Conservation (phyloP, 768 basidiomycete species). For the Amanita rubescens region DNA sequence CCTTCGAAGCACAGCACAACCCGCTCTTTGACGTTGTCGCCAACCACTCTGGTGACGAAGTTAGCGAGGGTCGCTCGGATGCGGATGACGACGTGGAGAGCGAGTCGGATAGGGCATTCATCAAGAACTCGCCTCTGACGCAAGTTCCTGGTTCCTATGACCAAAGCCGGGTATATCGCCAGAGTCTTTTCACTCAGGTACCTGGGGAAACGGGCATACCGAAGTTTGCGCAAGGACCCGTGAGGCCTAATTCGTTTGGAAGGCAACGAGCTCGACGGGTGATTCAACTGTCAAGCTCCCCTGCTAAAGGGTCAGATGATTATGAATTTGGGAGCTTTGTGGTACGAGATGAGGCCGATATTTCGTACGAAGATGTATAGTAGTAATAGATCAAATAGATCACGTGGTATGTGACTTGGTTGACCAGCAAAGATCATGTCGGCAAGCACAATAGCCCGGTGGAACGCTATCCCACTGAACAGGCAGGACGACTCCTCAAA, state of each 20-base stretch:
- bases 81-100: constrained; percentile 49
- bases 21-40: constrained; percentile 63
- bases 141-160: constrained; percentile 69
- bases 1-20: constrained; percentile 18
- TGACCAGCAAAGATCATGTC: constrained; percentile 40
- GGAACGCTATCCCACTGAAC: constrained; percentile 61
- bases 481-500: constrained; percentile 35
- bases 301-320: constrained; percentile 48
- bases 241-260: constrained; percentile 37
- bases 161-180: constrained; percentile 61
- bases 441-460: constrained; percentile 53
- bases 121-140: constrained; percentile 55
- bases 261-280: constrained; percentile 21
- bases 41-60: constrained; percentile 74
- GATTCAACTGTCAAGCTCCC: constrained; percentile 48
- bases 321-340: constrained; percentile 77
- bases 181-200: constrained; percentile 67
- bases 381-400: not conserved
- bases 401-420: not conserved
- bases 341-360: constrained; percentile 70
- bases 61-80: constrained; percentile 52
- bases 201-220: constrained; percentile 39
- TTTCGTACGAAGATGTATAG: constrained; percentile 31
- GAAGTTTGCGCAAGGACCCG: constrained; percentile 45
- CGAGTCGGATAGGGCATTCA: constrained; percentile 63